Conservation (phyloP, 202 grass and related monocot genomes). For the Setaria viridis region DNA sequence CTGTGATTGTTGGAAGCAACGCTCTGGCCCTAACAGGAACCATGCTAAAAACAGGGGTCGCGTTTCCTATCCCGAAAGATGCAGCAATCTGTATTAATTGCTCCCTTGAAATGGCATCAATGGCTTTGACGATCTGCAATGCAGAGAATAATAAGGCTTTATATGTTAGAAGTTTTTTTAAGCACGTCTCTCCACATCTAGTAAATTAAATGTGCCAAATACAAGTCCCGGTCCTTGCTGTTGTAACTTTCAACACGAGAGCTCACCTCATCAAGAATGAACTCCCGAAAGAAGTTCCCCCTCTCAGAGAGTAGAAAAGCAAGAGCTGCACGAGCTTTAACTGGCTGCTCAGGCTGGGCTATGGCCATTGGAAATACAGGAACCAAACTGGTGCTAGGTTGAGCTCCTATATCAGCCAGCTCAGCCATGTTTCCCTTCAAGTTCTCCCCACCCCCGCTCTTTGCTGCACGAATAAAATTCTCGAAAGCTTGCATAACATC, state of each 20-base stretch:
- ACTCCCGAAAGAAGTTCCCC: slow-evolving; percentile 95
- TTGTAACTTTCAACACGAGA: slow-evolving; percentile 9
- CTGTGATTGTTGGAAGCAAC: slow-evolving; percentile 85
- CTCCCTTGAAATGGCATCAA: slow-evolving; percentile 94
- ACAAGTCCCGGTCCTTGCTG: background rate
- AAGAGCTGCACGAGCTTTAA: slow-evolving; percentile 83
- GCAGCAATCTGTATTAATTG: slow-evolving; percentile 77
- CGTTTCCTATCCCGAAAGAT: slow-evolving; percentile 69
- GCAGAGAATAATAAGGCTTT: slow-evolving; percentile 24
- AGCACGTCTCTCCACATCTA: background rate
- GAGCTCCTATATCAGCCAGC: slow-evolving; percentile 77
- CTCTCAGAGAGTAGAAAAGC: slow-evolving; percentile 88
- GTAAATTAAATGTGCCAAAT: slow-evolving; percentile 4
- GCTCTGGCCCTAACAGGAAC: slow-evolving; percentile 67
- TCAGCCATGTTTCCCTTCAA: slow-evolving; percentile 91
- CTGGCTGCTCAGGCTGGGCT: slow-evolving; percentile 60
- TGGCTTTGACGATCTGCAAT: slow-evolving; percentile 90
- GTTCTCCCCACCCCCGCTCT: slow-evolving; percentile 89
- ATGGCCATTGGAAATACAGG: slow-evolving; percentile 65
- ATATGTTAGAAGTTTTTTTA: background rate
- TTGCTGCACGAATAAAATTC: slow-evolving; percentile 90
- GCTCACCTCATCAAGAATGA: slow-evolving; percentile 95
- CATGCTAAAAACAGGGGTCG: slow-evolving; percentile 83
- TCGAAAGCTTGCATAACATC: slow-evolving; percentile 99
- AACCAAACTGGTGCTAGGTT: slow-evolving; percentile 68